A percentile compares a stretch with the other conserved stretches of the same genome.
These are phyloP conservation scores for Pythium pectinolyticum DNA, from an alignment of 352 stramenopile species.

Conservation along the genomic window DNA sequence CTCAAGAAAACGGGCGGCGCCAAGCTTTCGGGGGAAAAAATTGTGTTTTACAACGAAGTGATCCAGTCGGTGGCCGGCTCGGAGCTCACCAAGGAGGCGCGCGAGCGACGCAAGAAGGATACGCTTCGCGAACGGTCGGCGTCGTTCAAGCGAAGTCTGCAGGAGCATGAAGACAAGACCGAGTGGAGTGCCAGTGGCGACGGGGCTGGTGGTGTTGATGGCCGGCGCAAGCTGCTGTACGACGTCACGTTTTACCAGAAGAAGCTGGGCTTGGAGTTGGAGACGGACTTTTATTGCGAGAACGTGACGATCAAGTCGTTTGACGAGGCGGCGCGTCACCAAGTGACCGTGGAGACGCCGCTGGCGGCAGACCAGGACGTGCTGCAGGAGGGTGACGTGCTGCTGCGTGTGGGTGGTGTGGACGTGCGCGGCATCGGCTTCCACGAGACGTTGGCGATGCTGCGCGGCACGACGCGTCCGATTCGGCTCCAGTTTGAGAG, in stretches of 20 bases:
- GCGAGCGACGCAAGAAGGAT: slow-evolving; percentile 63
- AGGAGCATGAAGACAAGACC: slow-evolving; percentile 59
- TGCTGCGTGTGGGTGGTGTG: slow-evolving; percentile 74
- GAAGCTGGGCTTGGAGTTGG: slow-evolving; percentile 80
- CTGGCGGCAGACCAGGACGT: slow-evolving; percentile 57
- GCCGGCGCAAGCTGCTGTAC: slow-evolving; percentile 66
- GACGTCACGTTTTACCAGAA: slow-evolving; percentile 83
- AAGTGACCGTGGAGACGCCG: slow-evolving; percentile 62
- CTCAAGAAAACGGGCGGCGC: slow-evolving; percentile 70
- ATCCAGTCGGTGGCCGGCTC: slow-evolving; percentile 71
- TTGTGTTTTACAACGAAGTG: slow-evolving; percentile 89
- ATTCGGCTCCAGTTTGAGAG: slow-evolving; percentile 84
- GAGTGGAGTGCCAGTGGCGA: slow-evolving; percentile 25
- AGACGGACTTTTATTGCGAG: slow-evolving; percentile 89
- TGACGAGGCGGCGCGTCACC: slow-evolving; percentile 43
- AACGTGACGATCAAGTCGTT: slow-evolving; percentile 86
- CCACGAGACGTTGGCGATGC: slow-evolving; percentile 75
- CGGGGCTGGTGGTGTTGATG: no score
- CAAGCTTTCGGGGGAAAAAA: slow-evolving; percentile 77
- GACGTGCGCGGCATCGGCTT: slow-evolving; percentile 86
- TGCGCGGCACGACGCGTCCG: slow-evolving; percentile 71
- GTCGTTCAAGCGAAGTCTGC: slow-evolving; percentile 62
- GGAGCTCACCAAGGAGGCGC: slow-evolving; percentile 76
- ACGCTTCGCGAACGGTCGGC: slow-evolving; percentile 64
- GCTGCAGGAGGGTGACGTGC: slow-evolving; percentile 75